Base-by-base conservation (phyloP, 225 moss, liverwort and hornwort species). In the Physcomitrium patens region DNA sequence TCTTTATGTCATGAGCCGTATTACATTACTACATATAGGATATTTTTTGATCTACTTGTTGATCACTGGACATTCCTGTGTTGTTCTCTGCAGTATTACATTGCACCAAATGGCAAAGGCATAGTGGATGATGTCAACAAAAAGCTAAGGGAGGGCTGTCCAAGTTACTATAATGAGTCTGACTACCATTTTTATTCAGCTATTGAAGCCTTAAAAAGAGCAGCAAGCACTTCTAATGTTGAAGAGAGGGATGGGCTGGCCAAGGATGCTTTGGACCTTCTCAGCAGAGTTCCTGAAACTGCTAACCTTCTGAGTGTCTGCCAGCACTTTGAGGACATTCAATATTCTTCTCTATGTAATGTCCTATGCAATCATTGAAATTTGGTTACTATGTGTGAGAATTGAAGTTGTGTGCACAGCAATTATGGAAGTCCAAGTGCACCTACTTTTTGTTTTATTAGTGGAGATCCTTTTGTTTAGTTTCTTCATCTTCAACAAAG, bases 101-200 rank as follows among this genome's bases (percentile, higher is more conserved):
- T 99, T 65, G 83, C 99, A 23, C 99, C 99, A 41, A 93, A 99
- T 69, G 99, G 99, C 22, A 87, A 93, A 84, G 99, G 99, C 64
- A 91, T 95, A 48, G 99, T 99, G 47, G 99, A 99, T 67, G 99
- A 99, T 67, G 95, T 99, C 86, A 95, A 93, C 80, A 78, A 89
- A 61, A 99, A 92, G 80, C 78, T 99, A 52, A 83, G 99, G 83
- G 99, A 99, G 46, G 99, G 99, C 60, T 99, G 95, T 78, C 95
- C 99, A 67, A 99, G 99, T 82, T 99, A 99, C 79, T 99, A 99
- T 76, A 99, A 95, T 65, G 99, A 99, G 52, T 93, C 99, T 13
- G 99, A 99, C 83, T 95, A 99, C 78, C 90, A 89, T 46, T 99
- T 99, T 72, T 99, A 95, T 69, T 95, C 95, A 76, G 99, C 99